Conservation (phyloP, 1,284 basidiomycete species). For the Leccinum holopus region DNA sequence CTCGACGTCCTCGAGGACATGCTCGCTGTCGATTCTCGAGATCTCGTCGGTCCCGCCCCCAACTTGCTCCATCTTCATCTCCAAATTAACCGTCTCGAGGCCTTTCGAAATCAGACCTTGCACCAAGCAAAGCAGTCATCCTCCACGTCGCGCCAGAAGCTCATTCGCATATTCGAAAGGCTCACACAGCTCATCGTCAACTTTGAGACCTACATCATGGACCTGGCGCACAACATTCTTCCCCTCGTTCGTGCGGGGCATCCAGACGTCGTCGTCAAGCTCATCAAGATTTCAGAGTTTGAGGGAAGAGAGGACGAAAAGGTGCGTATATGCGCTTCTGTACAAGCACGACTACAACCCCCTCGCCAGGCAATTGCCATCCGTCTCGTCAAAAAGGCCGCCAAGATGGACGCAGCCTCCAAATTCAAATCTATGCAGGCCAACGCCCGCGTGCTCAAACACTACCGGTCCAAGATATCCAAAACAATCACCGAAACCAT, state of each 20-base stretch:
- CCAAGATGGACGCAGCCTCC: conserved; percentile 83
- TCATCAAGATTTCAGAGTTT: conserved; percentile 92
- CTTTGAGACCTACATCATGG: conserved; percentile 88
- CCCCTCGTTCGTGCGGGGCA: conserved; percentile 80
- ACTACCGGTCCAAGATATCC: conserved; percentile 90
- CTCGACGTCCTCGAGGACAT: conserved; percentile 79
- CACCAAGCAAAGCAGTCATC: conserved; percentile 88
- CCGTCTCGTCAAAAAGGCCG: conserved; percentile 90
- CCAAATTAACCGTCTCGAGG: conserved; percentile 86
- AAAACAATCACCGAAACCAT: conserved; percentile 82
- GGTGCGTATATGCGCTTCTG: conserved; percentile 44
- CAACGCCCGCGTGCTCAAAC: conserved; percentile 92
- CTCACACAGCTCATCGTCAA: conserved; percentile 77
- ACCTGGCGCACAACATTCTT: conserved; percentile 76
- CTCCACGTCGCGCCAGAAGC: conserved; percentile 63
- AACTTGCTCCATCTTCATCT: conserved; percentile 92
- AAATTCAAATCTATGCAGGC: conserved; percentile 92
- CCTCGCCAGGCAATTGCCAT: conserved; percentile 79
- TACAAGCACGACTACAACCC: not conserved
- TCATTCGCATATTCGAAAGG: conserved; percentile 85
- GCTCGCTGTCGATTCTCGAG: conserved; percentile 70
- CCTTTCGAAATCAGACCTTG: conserved; percentile 91
- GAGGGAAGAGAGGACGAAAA: conserved; percentile 96
- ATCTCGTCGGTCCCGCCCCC: conserved; percentile 79
- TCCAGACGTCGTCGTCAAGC: conserved; percentile 82